Base-by-base conservation (phyloP, 1,139 yeast genomes). In the Pichia sp. region DNA sequence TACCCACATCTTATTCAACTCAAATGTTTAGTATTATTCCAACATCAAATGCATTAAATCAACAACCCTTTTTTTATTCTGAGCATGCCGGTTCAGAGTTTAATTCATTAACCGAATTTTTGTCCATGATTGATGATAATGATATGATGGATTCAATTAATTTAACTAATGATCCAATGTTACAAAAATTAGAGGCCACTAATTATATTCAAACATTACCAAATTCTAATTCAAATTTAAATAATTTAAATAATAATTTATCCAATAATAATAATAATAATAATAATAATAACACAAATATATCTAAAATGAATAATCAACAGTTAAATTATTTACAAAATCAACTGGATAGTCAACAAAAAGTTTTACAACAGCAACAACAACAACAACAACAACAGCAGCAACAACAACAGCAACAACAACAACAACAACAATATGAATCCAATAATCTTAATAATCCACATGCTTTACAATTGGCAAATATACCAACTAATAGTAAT, bases 81-180 rank as follows among this genome's bases (percentile, higher is more conserved):
- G 96, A 89, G 58, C 95, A 87, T 62, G 96, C 95, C 0, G 96
- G 95, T 3, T 82, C 94, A 38, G 97, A 90, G 65, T 89, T 90
- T 60, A 82, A 90, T 51, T 87, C 96, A 0, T 70, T 90, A 53
- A 89, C 87, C 53, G 97, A 89, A 60, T 90, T 90, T 58, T 68
- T 90, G 45, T 81, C 92, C 3, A 87, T 90, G 87, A 78, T 90
- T 42, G 96, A 89, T 58, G 96, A 87, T 60, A 89, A 95, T 0
- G 78, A 78, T 43, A 66, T 77, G 54, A 79, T 76, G 20, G 74
- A 73, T 53, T 74, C 80, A 4, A 74, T 63, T 37, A 62, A 61
- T 45, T 46, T 59, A 24, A 55, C 50, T n/a, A 61, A 63, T 41
- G 66, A 63, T 46, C 67, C 67, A 20, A 51, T 61, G 53, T 48